Evolutionary conservation across 345 rosid genomes (phyloP), one percentile per base, ranked within the genome.

Genomic region (Odontarrhena argentea): DNA sequence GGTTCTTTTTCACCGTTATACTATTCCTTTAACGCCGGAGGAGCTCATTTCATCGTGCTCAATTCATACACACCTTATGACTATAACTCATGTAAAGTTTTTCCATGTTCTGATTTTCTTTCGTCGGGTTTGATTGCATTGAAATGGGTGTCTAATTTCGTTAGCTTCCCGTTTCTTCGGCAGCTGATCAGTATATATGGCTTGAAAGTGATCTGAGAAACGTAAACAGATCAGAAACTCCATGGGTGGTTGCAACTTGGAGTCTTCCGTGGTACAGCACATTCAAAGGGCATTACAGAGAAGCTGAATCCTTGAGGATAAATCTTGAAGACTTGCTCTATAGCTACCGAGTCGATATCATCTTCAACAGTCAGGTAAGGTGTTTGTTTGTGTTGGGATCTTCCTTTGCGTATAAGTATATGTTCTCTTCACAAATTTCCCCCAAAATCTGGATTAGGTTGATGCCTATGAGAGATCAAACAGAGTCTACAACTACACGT

Each of bases 381-480:
- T 53, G 24, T 28, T 18, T 18, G 34, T n/a, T 40, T 22, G 46
- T 58, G 51, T 51, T 15, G 24, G 1, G 36, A 8, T 26, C 24
- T 55, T 67, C 12, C 8, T 58, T 41, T 58, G 30, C 60, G 32
- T 57, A 9, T 53, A 8, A 8, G 5, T 2, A 49, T 13, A 54
- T 30, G 18, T 55, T 58, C 13, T 36, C 13, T 3, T 37, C 43
- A 52, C 55, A 51, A 45, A 35, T 11, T 59, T 43, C 0, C 28
- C 14, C 30, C 0, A 30, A 46, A 71, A 48, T 25, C 13, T 63
- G 65, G 65, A 60, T n/a, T 80, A 92, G 98, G 92, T 92, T 61
- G 84, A 92, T 79, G 96, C 92, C 10, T 93, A 93, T 42, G 98
- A 93, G 81, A 90, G 98, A 57, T 86, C 97, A 36, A 93, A 93